Evolutionary conservation across 2,329 filamentous ascomycete genomes (phyloP), one percentile per base, ranked within the genome.

Genomic region (Neofusicoccum laricinum): DNA sequence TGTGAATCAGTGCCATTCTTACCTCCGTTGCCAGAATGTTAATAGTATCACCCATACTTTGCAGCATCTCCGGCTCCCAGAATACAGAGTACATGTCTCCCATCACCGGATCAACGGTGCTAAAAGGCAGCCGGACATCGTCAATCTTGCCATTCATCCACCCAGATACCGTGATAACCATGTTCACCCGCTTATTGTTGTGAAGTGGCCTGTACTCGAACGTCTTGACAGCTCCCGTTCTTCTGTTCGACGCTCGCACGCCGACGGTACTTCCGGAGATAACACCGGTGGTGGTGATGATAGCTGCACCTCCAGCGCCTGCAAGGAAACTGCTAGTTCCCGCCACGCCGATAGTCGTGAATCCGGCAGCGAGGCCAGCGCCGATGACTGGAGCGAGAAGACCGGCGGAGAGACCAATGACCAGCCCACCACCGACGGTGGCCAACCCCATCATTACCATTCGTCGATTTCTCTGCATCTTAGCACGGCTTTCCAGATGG

Each of bases 131-230:
- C 66, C 95, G 91, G 57, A 99, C 93, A 76, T 99, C 95, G 78
- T 99, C 95, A 61, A 96, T 89, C 74, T 96, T 98, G 71, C 96
- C 95, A 45, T 92, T 97, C 90, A 99, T 96, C 95, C 95, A 99
- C 3, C 95, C 95, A 0, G 94, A 93, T 34, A 99, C 87, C 0
- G 95, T 98, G 43, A 99, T 88, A 68, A 99, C 95, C 34, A 99
- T 84, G 71, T 99, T 98, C 43, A 97, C 91, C 65, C 93, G 86
- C 79, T 99, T 99, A 78, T 98, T 98, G 80, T 99, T 99, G 81
- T 98, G 93, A 50, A 99, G 81, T 6, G 95, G 95, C 49, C 94
- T 87, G 75, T 98, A 99, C 77, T 99, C 95, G 73, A 98, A 99
- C 0, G 95, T 99, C 78, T 89, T 93, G 65, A 99, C 96, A 1